These are phyloP conservation scores for Auriscalpium microsporum DNA, from an alignment of 768 basidiomycete species.

Conservation along the genomic window DNA sequence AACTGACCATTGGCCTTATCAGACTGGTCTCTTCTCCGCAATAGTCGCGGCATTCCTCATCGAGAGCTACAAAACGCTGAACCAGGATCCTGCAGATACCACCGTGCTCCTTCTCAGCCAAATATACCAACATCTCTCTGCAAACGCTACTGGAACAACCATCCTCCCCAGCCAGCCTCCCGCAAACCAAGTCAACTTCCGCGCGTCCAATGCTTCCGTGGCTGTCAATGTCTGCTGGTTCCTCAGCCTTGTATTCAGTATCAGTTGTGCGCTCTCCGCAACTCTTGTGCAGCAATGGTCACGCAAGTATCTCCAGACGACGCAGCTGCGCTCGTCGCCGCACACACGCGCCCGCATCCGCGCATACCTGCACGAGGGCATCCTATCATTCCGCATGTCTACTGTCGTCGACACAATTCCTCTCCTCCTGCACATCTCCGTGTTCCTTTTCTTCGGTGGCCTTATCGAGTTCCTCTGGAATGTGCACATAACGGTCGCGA, in stretches of 20 bases:
- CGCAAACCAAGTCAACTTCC: background rate
- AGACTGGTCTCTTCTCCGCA: slow-evolving; percentile 15
- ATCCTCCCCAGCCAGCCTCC: background rate
- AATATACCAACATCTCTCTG: background rate
- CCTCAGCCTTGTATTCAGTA: slow-evolving; percentile 8
- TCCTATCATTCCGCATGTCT: background rate
- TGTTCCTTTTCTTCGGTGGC: slow-evolving; percentile 10
- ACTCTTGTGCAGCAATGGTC: slow-evolving; percentile 15
- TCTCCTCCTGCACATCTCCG: slow-evolving; percentile 8
- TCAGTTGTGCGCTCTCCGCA: slow-evolving; percentile 8
- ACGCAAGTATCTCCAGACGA: slow-evolving; percentile 8
- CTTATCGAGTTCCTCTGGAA: slow-evolving; percentile 5
- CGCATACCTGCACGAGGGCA: slow-evolving; percentile 7
- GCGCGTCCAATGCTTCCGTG: background rate
- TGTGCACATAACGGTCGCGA: slow-evolving; percentile 6
- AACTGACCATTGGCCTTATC: background rate
- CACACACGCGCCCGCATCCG: slow-evolving; percentile 9
- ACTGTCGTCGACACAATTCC: slow-evolving; percentile 1
- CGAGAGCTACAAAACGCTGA: slow-evolving; percentile 4
- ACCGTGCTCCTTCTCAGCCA: slow-evolving; percentile 2
- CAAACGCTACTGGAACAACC: background rate
- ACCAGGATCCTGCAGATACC: background rate
- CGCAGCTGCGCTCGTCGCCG: slow-evolving; percentile 3
- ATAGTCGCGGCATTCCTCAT: slow-evolving; percentile 8
- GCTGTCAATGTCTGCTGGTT: slow-evolving; percentile 14